Evolutionary conservation across 2,329 filamentous ascomycete genomes (phyloP).

Genomic region (Aspergillus sp.): DNA sequence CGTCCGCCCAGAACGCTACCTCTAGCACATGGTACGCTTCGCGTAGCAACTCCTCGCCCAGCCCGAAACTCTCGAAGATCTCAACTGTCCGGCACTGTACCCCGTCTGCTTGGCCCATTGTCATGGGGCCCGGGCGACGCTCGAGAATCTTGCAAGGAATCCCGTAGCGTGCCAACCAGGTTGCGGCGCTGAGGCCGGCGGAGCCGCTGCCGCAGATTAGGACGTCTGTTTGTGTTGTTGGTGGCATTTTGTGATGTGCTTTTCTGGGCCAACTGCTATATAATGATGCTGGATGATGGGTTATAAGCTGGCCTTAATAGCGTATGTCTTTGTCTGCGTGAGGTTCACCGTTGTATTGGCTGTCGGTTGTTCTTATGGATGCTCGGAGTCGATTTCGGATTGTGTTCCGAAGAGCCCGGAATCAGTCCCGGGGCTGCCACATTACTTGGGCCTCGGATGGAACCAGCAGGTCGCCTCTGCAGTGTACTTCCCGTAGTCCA

Average conservation of each 20-base stretch:
- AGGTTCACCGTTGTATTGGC: not conserved
- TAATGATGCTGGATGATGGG: not conserved
- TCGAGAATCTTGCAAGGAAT: constrained; percentile 61
- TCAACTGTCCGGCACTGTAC: constrained; percentile 63
- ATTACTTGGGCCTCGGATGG: not conserved
- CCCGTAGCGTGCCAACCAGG: constrained; percentile 61
- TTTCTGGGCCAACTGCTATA: not conserved
- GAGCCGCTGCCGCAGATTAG: constrained; percentile 63
- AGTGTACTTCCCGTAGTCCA: not conserved
- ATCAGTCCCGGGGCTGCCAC: constrained; percentile 13
- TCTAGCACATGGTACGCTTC: constrained; percentile 61
- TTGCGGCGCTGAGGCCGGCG: constrained; percentile 61
- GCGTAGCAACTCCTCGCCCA: constrained; percentile 55
- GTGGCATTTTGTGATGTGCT: not conserved
- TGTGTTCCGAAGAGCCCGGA: constrained; percentile 16
- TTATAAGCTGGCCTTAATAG: not conserved
- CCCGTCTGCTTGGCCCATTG: constrained; percentile 63
- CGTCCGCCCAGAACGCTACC: constrained; percentile 56
- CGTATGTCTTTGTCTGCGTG: not conserved
- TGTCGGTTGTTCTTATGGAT: constrained; percentile 2
- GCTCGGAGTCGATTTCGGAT: constrained; percentile 12
- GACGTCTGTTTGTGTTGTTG: constrained; percentile 45
- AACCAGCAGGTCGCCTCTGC: not conserved
- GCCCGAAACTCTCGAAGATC: constrained; percentile 60
- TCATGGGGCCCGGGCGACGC: constrained; percentile 54